phyloP scores from a whole-genome alignment of 208 protist species.

The Crithidia thermophila region DNA sequence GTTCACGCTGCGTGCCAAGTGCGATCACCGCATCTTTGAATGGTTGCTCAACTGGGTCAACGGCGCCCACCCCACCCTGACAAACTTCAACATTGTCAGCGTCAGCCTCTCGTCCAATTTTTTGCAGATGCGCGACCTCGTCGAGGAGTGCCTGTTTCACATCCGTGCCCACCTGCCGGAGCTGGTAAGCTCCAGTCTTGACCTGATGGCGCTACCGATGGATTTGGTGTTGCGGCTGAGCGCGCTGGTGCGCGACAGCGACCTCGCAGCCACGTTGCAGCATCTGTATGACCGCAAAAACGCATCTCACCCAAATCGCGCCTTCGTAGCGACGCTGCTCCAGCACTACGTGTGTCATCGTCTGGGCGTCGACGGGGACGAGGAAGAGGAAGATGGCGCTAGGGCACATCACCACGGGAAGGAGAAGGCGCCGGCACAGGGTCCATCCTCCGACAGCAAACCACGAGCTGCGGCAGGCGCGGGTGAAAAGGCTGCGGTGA shows the following conservation, averaged over 20 bases:
- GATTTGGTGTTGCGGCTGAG: conserved; percentile 57
- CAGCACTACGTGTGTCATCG: conserved; percentile 55
- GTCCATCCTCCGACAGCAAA: too few species aligned
- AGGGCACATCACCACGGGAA: too few species aligned
- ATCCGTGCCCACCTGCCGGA: conserved; percentile 54
- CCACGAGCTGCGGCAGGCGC: not conserved
- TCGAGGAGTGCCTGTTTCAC: conserved; percentile 59
- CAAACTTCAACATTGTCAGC: conserved; percentile 59
- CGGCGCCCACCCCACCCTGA: conserved; percentile 44
- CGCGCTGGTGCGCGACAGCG: conserved; percentile 44
- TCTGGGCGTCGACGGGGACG: conserved; percentile 15
- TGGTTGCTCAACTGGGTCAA: conserved; percentile 72
- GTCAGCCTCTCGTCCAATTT: conserved; percentile 73
- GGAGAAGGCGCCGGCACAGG: not conserved
- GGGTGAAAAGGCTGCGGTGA: not conserved
- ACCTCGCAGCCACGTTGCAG: conserved; percentile 51
- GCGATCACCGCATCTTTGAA: conserved; percentile 65
- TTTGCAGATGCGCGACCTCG: conserved; percentile 63
- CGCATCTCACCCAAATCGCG: conserved; percentile 47
- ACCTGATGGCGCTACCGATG: conserved; percentile 61
- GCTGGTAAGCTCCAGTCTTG: conserved; percentile 59
- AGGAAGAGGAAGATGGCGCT: not conserved
- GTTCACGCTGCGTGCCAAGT: conserved; percentile 66
- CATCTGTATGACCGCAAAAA: conserved; percentile 42
- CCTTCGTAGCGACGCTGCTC: conserved; percentile 63